A percentile compares a stretch with the other conserved stretches of the same genome.
phyloP scores from a whole-genome alignment of 108 stramenopile species.

The Thalassiosira profunda region DNA sequence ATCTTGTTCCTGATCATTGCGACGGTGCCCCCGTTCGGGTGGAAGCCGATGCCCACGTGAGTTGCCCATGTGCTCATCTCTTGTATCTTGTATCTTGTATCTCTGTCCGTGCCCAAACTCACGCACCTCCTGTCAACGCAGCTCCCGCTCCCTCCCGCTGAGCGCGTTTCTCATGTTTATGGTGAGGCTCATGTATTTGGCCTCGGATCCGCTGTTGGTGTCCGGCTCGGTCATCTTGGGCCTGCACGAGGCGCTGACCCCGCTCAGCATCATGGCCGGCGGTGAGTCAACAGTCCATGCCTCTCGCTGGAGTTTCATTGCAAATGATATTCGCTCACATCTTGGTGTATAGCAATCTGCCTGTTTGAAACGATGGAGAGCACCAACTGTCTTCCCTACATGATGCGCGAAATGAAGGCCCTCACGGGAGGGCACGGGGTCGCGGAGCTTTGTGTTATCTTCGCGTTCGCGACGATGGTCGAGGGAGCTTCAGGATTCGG shows the following conservation, averaged over 20 bases:
- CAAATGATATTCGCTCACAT: too few relatives aligned
- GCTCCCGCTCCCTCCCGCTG: constrained; percentile 54
- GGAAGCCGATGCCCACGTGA: constrained; percentile 51
- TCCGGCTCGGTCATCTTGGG: constrained; percentile 53
- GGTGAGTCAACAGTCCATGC: too few relatives aligned
- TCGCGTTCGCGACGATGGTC: constrained; percentile 65
- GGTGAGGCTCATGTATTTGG: constrained; percentile 64
- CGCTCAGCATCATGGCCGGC: constrained; percentile 65
- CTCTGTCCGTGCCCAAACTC: too few relatives aligned
- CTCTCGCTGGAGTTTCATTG: too few relatives aligned
- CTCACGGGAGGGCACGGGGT: constrained; percentile 63
- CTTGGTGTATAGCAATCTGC: too few relatives aligned
- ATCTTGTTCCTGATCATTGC: constrained; percentile 54
- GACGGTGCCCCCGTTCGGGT: constrained; percentile 48
- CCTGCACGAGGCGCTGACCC: constrained; percentile 57
- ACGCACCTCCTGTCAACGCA: too few relatives aligned
- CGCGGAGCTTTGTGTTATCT: constrained; percentile 63
- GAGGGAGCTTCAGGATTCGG: constrained; percentile 77
- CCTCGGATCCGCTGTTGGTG: constrained; percentile 46
- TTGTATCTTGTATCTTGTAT: too few relatives aligned
- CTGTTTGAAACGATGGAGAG: constrained; percentile 75
- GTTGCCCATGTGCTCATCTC: too few relatives aligned
- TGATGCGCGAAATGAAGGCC: constrained; percentile 75
- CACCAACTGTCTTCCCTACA: constrained; percentile 69
- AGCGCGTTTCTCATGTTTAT: constrained; percentile 62